Conservation (phyloP, 1,284 basidiomycete genomes). For the Apiotrichum porosum region DNA sequence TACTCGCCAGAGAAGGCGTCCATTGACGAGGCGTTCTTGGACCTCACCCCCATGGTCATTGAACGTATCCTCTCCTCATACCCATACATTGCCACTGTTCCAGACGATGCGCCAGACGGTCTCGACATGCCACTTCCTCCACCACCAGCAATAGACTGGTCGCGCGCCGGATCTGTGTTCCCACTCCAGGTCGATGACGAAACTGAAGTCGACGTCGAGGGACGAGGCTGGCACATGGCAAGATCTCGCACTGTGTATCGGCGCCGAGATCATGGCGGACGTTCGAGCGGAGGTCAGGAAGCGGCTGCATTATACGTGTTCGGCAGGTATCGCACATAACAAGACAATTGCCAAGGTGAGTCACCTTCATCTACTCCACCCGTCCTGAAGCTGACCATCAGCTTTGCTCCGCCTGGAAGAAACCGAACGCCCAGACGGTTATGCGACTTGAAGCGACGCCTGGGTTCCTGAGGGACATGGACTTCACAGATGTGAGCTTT, state of each 20-base stretch:
- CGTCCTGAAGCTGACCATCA: too few species aligned
- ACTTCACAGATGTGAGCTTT: conserved; percentile 72
- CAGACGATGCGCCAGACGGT: conserved; percentile 63
- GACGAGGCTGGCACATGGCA: conserved; percentile 64
- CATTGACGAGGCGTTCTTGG: conserved; percentile 74
- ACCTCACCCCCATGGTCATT: conserved; percentile 73
- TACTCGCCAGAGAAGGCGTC: conserved; percentile 62
- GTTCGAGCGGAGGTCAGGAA: conserved; percentile 64
- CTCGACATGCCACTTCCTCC: conserved; percentile 76
- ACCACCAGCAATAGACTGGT: conserved; percentile 66
- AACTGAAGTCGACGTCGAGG: too few species aligned
- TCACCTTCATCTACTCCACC: too few species aligned
- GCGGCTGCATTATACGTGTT: conserved; percentile 85
- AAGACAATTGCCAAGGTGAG: conserved; percentile 88
- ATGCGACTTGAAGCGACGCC: conserved; percentile 76
- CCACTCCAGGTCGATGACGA: conserved; percentile 55
- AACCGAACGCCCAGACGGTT: conserved; percentile 79
- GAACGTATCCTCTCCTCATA: conserved; percentile 66
- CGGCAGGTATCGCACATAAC: conserved; percentile 89
- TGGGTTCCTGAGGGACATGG: conserved; percentile 69
- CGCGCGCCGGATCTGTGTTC: conserved; percentile 62
- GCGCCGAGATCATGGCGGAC: conserved; percentile 79
- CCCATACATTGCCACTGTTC: conserved; percentile 68
- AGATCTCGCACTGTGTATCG: conserved; percentile 84
- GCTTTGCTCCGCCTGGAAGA: conserved; percentile 83